Base-by-base conservation (phyloP, 1,284 basidiomycete genomes). In the Agaricales sp. region DNA sequence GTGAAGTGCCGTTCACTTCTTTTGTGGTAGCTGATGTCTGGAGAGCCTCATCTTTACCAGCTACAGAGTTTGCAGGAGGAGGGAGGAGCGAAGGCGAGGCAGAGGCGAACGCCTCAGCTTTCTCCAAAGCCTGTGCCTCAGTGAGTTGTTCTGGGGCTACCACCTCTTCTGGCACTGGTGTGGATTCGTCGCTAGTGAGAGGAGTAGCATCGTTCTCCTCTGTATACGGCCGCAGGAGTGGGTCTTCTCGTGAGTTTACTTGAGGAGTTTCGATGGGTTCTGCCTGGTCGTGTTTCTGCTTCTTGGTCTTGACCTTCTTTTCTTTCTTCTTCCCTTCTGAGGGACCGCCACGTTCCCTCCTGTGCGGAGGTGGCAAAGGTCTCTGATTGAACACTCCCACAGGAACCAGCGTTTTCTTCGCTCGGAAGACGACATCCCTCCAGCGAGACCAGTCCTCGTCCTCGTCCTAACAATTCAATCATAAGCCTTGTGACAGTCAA, bases 371-470 rank as follows among this genome's bases (percentile, higher is more conserved):
- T 1, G 80, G 79, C 2, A 75, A 68, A 0, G 76, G 73, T 46
- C 20, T 43, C 41, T 73, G 67, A 45, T 70, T 60, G 50, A 70
- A 61, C 54, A 80, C 62, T 45, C 67, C 62, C 45, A 68, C 67
- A 0, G 82, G 82, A 3, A 68, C 63, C 48, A 85, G 62, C 38
- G 68, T 65, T 6, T 78, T 78, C 65, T 85, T 89, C 4, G 80
- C 81, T 1, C 77, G 75, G 63, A 87, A 91, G 4, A 90, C 75
- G 37, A 90, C 82, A 59, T 93, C 90, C 19, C 87, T 75, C 86
- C 87, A 91, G 47, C 90, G 77, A 50, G 89, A 81, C 88, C 89
- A 95, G 58, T 94, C 91, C 60, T 97, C 93, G 51, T 83, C 78
- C 67, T 92, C 87, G 63, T 97, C 92, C 80, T 87, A 52, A 11